Conservation (phyloP, 225 moss, liverwort and hornwort genomes). For the Rhytidiadelphus loreus region DNA sequence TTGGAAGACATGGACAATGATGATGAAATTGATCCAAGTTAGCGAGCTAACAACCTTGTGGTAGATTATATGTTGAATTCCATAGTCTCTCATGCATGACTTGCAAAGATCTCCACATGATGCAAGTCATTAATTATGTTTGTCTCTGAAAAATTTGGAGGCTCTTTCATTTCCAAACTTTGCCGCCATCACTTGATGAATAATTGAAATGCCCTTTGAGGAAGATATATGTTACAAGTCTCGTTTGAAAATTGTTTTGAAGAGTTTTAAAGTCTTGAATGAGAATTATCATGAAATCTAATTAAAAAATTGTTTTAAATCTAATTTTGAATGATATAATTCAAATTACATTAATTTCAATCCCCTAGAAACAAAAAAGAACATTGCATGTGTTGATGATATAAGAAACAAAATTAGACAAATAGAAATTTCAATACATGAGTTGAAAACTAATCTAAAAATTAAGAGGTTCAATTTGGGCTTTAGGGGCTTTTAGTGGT, state of each 20-base stretch:
- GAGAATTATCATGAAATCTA: background rate
- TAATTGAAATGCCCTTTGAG: background rate
- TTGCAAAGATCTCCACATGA: background rate
- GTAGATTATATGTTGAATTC: background rate
- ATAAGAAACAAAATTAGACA: background rate
- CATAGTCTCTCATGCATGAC: background rate
- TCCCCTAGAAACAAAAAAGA: background rate
- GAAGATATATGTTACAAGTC: background rate
- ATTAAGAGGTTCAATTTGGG: fast-evolving
- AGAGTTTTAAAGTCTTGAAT: background rate
- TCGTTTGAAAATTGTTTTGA: background rate
- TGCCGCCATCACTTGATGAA: background rate
- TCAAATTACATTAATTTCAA: too few relatives aligned
- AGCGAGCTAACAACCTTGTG: background rate
- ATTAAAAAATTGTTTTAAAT: fast-evolving
- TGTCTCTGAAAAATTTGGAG: background rate
- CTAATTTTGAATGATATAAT: too few relatives aligned
- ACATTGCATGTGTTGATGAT: too few relatives aligned
- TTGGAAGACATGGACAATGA: background rate
- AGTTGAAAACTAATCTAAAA: too few relatives aligned
- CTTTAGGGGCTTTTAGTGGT: fast-evolving
- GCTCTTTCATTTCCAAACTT: background rate
- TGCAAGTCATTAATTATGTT: background rate
- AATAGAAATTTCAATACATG: too few relatives aligned
- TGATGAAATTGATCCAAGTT: background rate